Conservation (phyloP, 1,284 basidiomycete genomes). For the Coniferiporia weirii region DNA sequence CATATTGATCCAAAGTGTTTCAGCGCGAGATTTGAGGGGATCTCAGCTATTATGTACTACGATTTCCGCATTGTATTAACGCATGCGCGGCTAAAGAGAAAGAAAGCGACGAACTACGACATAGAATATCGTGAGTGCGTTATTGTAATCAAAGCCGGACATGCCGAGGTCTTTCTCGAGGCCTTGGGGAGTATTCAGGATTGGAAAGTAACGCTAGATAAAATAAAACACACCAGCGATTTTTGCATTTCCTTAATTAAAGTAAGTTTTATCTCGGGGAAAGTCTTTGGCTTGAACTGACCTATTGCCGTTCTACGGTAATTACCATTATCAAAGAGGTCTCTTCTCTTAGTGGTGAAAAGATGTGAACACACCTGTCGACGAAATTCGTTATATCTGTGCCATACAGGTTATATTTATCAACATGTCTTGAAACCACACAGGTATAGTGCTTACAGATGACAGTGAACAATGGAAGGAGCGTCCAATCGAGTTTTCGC, state of each 20-base stretch:
- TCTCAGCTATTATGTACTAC: conserved; percentile 19
- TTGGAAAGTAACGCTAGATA: background rate
- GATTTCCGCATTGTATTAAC: background rate
- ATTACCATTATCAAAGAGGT: background rate
- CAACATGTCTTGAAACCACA: background rate
- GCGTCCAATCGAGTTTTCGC: conserved; percentile 32
- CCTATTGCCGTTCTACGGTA: conserved; percentile 27
- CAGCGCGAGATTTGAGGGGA: conserved; percentile 21
- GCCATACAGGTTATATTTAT: background rate
- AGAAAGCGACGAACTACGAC: conserved; percentile 8
- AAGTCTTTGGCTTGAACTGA: background rate
- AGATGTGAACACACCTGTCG: conserved; percentile 27
- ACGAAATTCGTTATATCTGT: conserved; percentile 39
- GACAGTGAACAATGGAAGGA: conserved; percentile 36
- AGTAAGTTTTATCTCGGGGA: background rate
- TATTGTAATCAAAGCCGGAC: conserved; percentile 39
- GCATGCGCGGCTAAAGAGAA: conserved; percentile 20
- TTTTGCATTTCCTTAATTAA: conserved; percentile 13
- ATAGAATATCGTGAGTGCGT: conserved; percentile 25
- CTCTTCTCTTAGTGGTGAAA: background rate
- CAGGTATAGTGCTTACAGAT: conserved; percentile 31
- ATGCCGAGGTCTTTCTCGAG: conserved; percentile 40
- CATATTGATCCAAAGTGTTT: conserved; percentile 22
- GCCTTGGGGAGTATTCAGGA: conserved; percentile 23
- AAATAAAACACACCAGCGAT: conserved; percentile 10